phyloP scores from a whole-genome alignment of 345 rosid genomes.

The Anastatica hierochuntica region DNA sequence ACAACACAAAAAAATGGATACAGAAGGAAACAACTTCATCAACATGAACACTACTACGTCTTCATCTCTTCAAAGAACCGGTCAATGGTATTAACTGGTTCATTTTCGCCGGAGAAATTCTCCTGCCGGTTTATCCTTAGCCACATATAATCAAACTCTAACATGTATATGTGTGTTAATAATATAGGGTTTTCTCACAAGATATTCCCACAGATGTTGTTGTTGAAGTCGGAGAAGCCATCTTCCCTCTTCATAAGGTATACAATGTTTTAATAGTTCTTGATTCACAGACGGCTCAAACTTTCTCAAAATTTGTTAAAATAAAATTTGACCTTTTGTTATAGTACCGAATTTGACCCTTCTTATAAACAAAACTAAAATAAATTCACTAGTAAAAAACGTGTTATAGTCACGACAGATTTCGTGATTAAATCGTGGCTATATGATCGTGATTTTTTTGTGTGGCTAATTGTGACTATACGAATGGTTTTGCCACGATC shows the following conservation, averaged over 20 bases:
- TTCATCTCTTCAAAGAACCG: slow-evolving; percentile 71
- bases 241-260: slow-evolving; percentile 86
- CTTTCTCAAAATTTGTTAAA: no score
- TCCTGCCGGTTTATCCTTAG: background rate
- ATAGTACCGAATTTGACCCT: no score
- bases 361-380: no score
- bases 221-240: slow-evolving; percentile 69
- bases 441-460: no score
- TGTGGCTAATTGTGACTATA: no score
- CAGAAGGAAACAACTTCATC: slow-evolving; percentile 13
- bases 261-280: no score
- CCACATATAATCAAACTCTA: background rate
- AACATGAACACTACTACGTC: slow-evolving; percentile 33
- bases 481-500: no score
- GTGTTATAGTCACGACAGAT: no score
- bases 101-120: background rate
- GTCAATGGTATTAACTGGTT: slow-evolving; percentile 53
- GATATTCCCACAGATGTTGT: slow-evolving; percentile 74
- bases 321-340: background rate
- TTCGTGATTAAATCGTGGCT: no score
- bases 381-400: no score
- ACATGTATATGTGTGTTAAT: background rate
- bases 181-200: slow-evolving; percentile 84
- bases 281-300: no score
- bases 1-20: slow-evolving; percentile 14